Evolutionary conservation across 2,329 filamentous ascomycete genomes (phyloP), one percentile per base, ranked within the genome.

Genomic region (Colletotrichum tanaceti): DNA sequence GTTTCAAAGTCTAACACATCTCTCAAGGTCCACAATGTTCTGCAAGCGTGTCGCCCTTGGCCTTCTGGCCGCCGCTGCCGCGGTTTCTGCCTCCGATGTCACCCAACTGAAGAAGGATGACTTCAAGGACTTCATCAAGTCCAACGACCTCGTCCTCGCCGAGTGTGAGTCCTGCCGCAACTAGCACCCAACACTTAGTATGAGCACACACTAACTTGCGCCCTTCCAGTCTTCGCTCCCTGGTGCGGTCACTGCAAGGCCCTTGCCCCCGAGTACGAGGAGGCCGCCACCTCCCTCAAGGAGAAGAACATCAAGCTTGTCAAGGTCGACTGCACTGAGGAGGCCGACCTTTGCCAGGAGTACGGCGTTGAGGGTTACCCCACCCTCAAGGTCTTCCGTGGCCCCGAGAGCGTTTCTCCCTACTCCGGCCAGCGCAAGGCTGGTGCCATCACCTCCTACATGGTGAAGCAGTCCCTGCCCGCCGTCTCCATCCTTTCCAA

Each of bases 221-320:
- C 4, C 35, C 52, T 63, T 63, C 55, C 7, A 93, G 91, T 98
- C 89, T 98, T 93, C 81, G 95, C 95, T 74, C 94, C 95, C 75
- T 97, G 95, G 94, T 97, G 93, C 76, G 95, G 94, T 73, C 95
- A 98, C 88, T 98, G 95, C 92, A 98, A 99, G 87, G 95, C 95
- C 70, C 93, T 99, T 73, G 96, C 92, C 71, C 92, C 93, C 78
- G 93, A 96, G 83, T 97, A 96, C 82, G 93, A 97, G 84, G 89
- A 93, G 80, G 93, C 93, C 60, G 93, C 93, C 58, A 94, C 92
- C 38, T 86, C 89, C 39, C 86, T 97, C 72, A 95, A 94, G 87
- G 92, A 93, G 83, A 96, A 95, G 89, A 87, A 92, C 79, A 95
- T 96, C 82, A 88, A 87, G 78, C 86, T 97, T 65, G 91, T 87